Conservation (phyloP, 192 early-diverging fungal genomes). For the Lobosporangium transversale region DNA sequence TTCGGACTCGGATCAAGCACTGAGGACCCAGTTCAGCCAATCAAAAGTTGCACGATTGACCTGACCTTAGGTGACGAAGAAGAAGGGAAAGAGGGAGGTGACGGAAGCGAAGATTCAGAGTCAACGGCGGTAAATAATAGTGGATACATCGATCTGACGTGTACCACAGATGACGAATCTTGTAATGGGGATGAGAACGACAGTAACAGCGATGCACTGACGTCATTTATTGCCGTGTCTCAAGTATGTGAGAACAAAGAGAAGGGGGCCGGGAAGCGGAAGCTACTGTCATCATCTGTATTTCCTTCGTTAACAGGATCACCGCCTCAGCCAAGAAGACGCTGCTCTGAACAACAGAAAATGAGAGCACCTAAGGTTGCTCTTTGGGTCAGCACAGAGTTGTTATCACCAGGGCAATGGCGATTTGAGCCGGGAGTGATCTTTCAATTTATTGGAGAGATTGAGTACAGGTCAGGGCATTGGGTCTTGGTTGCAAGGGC, state of each 20-base stretch:
- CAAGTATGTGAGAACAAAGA: too few species aligned
- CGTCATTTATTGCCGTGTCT: too few species aligned
- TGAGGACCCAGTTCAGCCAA: too few species aligned
- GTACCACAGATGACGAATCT: conserved; percentile 16
- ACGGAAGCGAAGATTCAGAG: neutral
- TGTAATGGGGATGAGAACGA: neutral
- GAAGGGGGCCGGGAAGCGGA: too few species aligned
- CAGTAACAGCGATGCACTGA: too few species aligned
- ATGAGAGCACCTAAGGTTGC: conserved; percentile 13
- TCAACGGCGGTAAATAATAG: neutral
- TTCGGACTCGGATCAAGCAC: too few species aligned
- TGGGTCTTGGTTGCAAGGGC: conserved; percentile 23
- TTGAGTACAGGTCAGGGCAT: conserved; percentile 8
- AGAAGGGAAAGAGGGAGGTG: neutral
- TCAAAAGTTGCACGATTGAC: neutral
- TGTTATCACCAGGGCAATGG: neutral
- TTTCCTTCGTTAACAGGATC: too few species aligned
- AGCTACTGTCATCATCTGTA: too few species aligned
- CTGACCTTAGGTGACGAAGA: conserved; percentile 8
- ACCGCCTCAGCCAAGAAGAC: too few species aligned
- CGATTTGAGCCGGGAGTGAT: conserved; percentile 1
- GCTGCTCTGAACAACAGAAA: too few species aligned
- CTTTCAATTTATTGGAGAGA: conserved; percentile 29
- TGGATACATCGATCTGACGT: conserved; percentile 18
- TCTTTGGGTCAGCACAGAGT: conserved; percentile 25